Conservation (phyloP, 2,329 filamentous ascomycete genomes). For the Neofusicoccum kwambonambiense region DNA sequence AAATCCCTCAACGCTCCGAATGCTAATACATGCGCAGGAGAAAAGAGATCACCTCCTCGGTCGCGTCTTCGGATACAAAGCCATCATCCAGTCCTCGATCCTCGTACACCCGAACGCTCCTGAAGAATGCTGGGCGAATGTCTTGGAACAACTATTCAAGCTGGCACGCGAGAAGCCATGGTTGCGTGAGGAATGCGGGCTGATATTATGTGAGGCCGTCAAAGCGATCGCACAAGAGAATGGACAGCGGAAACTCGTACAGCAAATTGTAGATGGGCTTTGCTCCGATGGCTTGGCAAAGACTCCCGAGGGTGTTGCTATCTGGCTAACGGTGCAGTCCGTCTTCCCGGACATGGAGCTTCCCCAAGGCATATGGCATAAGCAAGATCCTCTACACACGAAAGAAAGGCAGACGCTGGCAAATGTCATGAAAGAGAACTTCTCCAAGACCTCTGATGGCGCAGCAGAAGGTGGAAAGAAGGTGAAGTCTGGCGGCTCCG, state of each 20-base stretch:
- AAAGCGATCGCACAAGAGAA: conserved; percentile 50
- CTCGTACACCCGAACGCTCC: conserved; percentile 60
- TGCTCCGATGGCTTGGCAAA: conserved; percentile 66
- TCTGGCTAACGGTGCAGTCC: conserved; percentile 74
- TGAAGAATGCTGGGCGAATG: conserved; percentile 58
- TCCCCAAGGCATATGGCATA: conserved; percentile 70
- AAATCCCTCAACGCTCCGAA: too few species aligned
- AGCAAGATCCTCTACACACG: conserved; percentile 67
- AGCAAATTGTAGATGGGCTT: conserved; percentile 63
- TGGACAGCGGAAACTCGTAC: conserved; percentile 56
- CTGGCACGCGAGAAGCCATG: conserved; percentile 81
- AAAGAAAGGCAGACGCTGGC: conserved; percentile 68
- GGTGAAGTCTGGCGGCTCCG: conserved; percentile 70
- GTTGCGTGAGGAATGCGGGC: conserved; percentile 85
- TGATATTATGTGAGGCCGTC: conserved; percentile 73
- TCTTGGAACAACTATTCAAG: conserved; percentile 72
- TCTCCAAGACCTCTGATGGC: conserved; percentile 50
- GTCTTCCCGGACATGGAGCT: conserved; percentile 64
- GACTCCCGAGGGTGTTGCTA: conserved; percentile 83
- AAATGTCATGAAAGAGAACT: conserved; percentile 76
- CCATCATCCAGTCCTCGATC: conserved; percentile 75
- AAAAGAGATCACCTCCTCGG: conserved; percentile 83
- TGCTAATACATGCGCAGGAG: conserved; percentile 60
- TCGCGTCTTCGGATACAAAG: conserved; percentile 81
- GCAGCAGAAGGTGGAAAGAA: conserved; percentile 42